Base-by-base conservation (phyloP, 208 protist genomes). In the Wallacemonas rigidus region DNA sequence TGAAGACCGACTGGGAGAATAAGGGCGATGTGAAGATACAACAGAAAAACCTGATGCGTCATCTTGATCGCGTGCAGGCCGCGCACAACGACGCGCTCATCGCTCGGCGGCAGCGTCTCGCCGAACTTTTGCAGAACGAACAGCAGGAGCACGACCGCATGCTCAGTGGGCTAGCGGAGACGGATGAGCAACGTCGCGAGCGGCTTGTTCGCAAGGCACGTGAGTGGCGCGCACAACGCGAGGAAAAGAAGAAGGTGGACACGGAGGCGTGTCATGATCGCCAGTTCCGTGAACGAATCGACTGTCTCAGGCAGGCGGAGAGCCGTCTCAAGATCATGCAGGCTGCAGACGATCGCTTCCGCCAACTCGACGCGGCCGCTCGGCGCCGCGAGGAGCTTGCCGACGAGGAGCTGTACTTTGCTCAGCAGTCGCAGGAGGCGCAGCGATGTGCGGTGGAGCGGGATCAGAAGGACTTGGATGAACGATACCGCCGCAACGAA, bases 241-340 rank as follows among this genome's bases (percentile, higher is more conserved):
- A 90, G 75, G 77, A 72, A 63, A 75, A 85, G 55, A 84, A 85
- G 60, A 71, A 81, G 71, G 69, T 57, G 15, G 89, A 93, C 67
- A 87, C 55, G 54, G 75, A 76, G 41, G 77, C 77, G n/a, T 78
- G 86, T 7, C 71, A 92, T 41, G 84, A 94, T 48, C 85, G 85
- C 7, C 77, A 93, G 40, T 93, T 96, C 68, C 87, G 89, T 11
- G 87, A 93, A 26, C 84, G 87, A 48, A 94, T 93, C 50, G 91
- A 93, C 71, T 77, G 69, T 17, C 80, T 96, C 43, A 87, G 91
- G 1, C 82, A 89, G 73, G 91, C 91, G 43, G 89, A 96, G 84
- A 94, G 89, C 72, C 87, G 89, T 1, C 78, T 96, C 44, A 92
- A 90, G 64, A 82, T 91, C 56, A 91, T 96, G 91, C 91, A 96